These are phyloP conservation scores for Lindgomyces ingoldianus DNA, from an alignment of 495 filamentous ascomycete genomes.

Conservation along the genomic window DNA sequence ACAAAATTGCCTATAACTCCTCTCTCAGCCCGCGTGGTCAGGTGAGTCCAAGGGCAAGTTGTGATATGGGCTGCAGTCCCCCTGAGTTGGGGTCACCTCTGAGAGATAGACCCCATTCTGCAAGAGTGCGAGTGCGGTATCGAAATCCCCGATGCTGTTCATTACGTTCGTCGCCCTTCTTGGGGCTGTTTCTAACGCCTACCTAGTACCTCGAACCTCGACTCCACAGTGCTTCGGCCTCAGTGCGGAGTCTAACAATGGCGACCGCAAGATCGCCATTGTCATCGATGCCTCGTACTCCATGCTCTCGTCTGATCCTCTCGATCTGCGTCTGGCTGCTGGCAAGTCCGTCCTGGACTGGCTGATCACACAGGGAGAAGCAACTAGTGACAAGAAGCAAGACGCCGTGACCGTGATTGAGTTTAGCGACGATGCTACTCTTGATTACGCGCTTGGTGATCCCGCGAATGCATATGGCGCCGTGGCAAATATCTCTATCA, in stretches of 20 bases:
- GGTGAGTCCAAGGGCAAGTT: neutral
- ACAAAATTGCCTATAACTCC: neutral
- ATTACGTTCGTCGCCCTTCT: neutral
- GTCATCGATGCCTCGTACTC: conserved; percentile 41
- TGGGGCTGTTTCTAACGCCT: neutral
- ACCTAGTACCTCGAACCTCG: neutral
- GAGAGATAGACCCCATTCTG: neutral
- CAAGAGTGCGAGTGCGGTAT: neutral
- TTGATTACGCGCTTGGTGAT: conserved; percentile 40
- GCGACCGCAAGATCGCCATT: conserved; percentile 36
- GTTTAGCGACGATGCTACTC: conserved; percentile 30
- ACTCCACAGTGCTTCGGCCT: neutral
- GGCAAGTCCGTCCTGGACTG: conserved; percentile 37
- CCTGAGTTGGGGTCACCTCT: neutral
- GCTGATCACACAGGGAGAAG: conserved; percentile 36
- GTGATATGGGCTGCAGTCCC: neutral
- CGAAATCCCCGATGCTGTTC: neutral
- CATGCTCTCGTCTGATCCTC: conserved; percentile 37
- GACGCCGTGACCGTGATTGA: conserved; percentile 42
- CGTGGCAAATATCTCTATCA: conserved; percentile 13
- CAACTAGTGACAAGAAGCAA: conserved; percentile 24
- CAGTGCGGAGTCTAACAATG: conserved; percentile 10
- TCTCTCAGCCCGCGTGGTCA: neutral
- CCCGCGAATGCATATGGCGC: conserved; percentile 33
- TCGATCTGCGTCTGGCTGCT: conserved; percentile 39